Conservation (phyloP, 2,329 filamentous ascomycete species). For the Trichoderma cornu-damae region DNA sequence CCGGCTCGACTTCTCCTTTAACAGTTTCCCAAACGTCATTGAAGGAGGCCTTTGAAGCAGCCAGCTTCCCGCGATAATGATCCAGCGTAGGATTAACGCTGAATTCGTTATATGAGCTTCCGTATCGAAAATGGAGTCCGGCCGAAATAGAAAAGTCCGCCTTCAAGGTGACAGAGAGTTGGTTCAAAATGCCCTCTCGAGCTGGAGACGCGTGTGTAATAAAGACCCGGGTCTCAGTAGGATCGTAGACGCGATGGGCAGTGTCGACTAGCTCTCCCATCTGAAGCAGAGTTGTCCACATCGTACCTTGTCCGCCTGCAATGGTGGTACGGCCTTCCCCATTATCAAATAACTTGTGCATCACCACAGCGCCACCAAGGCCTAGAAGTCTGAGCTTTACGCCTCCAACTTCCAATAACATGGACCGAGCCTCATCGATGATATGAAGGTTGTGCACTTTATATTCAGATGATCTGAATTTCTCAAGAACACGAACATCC, state of each 20-base stretch:
- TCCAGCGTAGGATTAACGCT: conserved; percentile 97
- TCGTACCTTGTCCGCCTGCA: conserved; percentile 94
- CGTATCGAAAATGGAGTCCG: conserved; percentile 95
- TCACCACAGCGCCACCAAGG: conserved; percentile 91
- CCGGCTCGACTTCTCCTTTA: conserved; percentile 89
- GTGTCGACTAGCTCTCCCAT: conserved; percentile 99
- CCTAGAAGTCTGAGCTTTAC: conserved; percentile 93
- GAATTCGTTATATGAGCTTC: conserved; percentile 99
- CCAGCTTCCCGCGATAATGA: conserved; percentile 96
- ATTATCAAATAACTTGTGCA: conserved; percentile 99
- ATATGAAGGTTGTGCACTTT: conserved; percentile 97
- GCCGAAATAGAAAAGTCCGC: conserved; percentile 98
- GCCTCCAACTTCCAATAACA: conserved; percentile 88
- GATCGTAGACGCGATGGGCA: conserved; percentile 95
- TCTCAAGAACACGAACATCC: conserved; percentile 94
- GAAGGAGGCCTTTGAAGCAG: conserved; percentile 96
- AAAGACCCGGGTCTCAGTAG: conserved; percentile 93
- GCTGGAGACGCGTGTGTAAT: conserved; percentile 96
- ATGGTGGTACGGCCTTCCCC: conserved; percentile 97
- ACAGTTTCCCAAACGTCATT: conserved; percentile 99
- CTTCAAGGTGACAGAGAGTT: conserved; percentile 94
- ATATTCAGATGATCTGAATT: conserved; percentile 95
- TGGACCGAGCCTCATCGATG: conserved; percentile 95
- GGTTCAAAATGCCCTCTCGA: conserved; percentile 92
- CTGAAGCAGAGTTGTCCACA: conserved; percentile 98